Conservation (phyloP, 208 protist genomes). For the Trypanosomatidae sp. region DNA sequence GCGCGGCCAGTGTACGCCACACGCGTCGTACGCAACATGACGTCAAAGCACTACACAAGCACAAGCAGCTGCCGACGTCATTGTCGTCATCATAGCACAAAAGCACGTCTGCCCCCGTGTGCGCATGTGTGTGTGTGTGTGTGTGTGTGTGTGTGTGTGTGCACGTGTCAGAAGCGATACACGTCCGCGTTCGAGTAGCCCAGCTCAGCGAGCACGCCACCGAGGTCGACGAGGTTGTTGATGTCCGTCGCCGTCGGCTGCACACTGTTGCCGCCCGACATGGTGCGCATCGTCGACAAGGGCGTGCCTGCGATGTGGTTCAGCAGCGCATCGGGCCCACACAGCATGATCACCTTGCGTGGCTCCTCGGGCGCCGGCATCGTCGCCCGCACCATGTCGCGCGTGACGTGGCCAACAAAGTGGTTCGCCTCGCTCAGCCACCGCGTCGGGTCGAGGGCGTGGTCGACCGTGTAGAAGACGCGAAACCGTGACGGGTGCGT, state of each 20-base stretch:
- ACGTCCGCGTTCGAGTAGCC: constrained; percentile 78
- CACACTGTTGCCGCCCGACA: constrained; percentile 61
- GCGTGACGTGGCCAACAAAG: constrained; percentile 58
- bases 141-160: too few relatives aligned
- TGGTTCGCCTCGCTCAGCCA: constrained; percentile 59
- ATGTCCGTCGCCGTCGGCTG: constrained; percentile 73
- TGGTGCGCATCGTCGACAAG: constrained; percentile 51
- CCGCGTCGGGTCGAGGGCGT: constrained; percentile 43
- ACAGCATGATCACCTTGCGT: constrained; percentile 83
- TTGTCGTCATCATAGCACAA: not conserved
- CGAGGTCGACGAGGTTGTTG: constrained; percentile 69
- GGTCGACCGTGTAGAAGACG: constrained; percentile 86
- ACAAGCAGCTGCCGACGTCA: not conserved
- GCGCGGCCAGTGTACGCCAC: constrained; percentile 52
- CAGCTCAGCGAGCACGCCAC: constrained; percentile 64
- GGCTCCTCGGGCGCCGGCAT: constrained; percentile 70
- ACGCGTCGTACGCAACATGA: constrained; percentile 60
- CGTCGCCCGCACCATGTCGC: constrained; percentile 54
- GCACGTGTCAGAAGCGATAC: constrained; percentile 82
- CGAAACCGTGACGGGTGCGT: constrained; percentile 60
- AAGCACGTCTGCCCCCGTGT: too few relatives aligned
- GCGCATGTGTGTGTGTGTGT: too few relatives aligned
- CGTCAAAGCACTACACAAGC: not conserved
- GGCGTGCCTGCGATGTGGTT: constrained; percentile 74
- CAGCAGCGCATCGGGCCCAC: constrained; percentile 76